Percentiles rank a stretch among this genome's conserved stretches.
These are phyloP conservation scores for Dichomitus squalens DNA, from an alignment of 1,284 basidiomycete genomes.

Conservation along the genomic window DNA sequence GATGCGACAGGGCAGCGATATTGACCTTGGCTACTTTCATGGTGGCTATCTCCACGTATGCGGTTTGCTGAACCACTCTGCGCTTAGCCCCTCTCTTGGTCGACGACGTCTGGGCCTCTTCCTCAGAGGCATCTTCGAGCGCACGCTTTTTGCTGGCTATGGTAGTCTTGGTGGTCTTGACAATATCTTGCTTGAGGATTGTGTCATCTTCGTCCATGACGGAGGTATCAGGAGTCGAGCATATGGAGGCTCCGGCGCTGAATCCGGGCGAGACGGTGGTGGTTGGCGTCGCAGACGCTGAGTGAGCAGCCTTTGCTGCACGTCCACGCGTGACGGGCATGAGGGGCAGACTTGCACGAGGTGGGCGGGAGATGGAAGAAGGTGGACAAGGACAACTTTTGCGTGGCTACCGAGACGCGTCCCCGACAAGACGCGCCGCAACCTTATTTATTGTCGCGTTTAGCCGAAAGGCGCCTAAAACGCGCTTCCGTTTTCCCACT, in stretches of 20 bases:
- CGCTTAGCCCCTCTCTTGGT: conserved; percentile 42
- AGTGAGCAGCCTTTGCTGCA: conserved; percentile 23
- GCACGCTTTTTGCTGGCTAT: conserved; percentile 33
- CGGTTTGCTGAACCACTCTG: conserved; percentile 40
- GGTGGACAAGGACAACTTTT: conserved; percentile 11
- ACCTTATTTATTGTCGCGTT: conserved; percentile 27
- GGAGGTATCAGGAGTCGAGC: conserved; percentile 47
- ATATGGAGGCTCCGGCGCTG: conserved; percentile 42
- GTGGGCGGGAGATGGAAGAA: conserved; percentile 1
- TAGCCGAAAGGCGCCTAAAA: conserved; percentile 12
- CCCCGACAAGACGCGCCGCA: conserved; percentile 26
- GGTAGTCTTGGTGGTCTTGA: conserved; percentile 14
- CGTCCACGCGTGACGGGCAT: conserved; percentile 29
- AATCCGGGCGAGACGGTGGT: conserved; percentile 44
- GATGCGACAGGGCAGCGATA: too few relatives aligned
- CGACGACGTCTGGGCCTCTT: conserved; percentile 20
- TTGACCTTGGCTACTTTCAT: conserved; percentile 35
- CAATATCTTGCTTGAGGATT: conserved; percentile 14
- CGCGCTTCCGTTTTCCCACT: conserved; percentile 7
- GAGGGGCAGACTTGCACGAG: background rate
- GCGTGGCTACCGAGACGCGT: conserved; percentile 23
- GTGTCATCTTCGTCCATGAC: conserved; percentile 34
- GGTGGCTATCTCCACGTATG: conserved; percentile 49
- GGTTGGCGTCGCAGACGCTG: conserved; percentile 35
- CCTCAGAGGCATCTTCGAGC: conserved; percentile 30